These are phyloP conservation scores for Crepidotus sp. DNA, from an alignment of 1,284 basidiomycete genomes.

Conservation along the genomic window DNA sequence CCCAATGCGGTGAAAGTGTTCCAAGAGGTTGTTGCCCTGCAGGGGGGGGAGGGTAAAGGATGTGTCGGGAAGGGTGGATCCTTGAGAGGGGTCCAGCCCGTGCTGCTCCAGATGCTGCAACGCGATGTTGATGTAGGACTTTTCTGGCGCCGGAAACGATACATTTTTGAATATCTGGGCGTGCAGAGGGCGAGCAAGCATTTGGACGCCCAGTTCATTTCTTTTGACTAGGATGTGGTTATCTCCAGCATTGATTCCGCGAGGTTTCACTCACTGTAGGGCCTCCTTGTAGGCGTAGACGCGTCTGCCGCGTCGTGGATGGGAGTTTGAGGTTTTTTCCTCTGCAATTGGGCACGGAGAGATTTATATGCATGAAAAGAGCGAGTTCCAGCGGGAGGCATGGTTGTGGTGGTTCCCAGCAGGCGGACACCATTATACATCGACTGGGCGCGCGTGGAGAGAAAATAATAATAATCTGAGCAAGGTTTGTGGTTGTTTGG, in stretches of 20 bases:
- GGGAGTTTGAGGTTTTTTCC: neutral
- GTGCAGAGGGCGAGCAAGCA: conserved; percentile 77
- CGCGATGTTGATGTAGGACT: conserved; percentile 65
- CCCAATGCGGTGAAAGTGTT: conserved; percentile 88
- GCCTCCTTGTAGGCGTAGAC: conserved; percentile 2
- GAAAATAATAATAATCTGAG: too few species aligned
- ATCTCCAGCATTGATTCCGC: neutral
- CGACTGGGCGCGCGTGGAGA: neutral
- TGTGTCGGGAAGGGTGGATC: conserved; percentile 72
- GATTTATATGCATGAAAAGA: conserved; percentile 5
- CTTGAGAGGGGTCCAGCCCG: conserved; percentile 72
- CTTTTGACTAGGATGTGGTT: conserved; percentile 43
- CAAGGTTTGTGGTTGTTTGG: neutral
- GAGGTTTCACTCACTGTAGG: conserved; percentile 8
- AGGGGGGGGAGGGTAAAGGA: conserved; percentile 79
- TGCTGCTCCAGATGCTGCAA: conserved; percentile 73
- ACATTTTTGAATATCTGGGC: conserved; percentile 76
- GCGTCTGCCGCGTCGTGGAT: conserved; percentile 3
- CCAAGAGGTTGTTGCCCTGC: conserved; percentile 74
- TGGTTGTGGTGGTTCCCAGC: conserved; percentile 3
- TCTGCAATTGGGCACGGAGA: conserved; percentile 2
- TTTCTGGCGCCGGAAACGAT: conserved; percentile 55
- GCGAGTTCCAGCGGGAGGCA: conserved; percentile 12
- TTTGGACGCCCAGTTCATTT: conserved; percentile 88
- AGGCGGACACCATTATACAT: conserved; percentile 6